Evolutionary conservation across 1,284 basidiomycete genomes (phyloP), one percentile per base, ranked within the genome.

Genomic region (Leccinum ponderosum): DNA sequence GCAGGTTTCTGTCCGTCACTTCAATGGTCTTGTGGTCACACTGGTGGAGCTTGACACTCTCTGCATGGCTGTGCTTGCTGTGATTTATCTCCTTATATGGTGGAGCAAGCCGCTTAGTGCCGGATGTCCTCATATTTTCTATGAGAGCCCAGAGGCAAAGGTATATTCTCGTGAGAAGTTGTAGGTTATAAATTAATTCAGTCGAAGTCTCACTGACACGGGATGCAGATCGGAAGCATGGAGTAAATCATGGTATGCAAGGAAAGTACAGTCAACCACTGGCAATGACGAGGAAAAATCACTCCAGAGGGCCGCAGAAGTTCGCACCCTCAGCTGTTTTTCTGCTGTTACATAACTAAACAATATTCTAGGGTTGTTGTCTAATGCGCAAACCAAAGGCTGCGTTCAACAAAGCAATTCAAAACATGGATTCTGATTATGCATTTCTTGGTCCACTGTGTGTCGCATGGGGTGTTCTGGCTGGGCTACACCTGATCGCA

Each of bases 371-470:
- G 33, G 12, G 11, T 35, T 12, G 12, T 33, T 1, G 12, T 35
- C 4, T 12, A 7, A 15, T 15, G 35, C 35, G 6, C 35, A 15
- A 37, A 37, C 35, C 1, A 15, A 15, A 4, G 35, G 14, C 0
- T 8, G 35, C 0, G 7, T 14, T 15, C 4, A 15, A 37, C 14
- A 15, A 15, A 0, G 35, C 35, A 4, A 37, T 15, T 15, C 0
- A 15, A 7, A 15, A 15, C 14, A 7, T 0, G 35, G 3, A 37
- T 8, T 14, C 33, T 12, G 12, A 14, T 6, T 12, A 14, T 35
- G 12, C 12, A 35, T 14, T 0, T 12, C 4, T 3, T 37, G 0
- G 0, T 37, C 0, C 14, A 37, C 0, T 37, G 1, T 2, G 0
- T 15, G 15, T 15, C 7, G 35, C 37, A 15, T 39, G 15, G 15